These are phyloP conservation scores for Mycena vitilis DNA, from an alignment of 768 basidiomycete genomes.

Conservation along the genomic window DNA sequence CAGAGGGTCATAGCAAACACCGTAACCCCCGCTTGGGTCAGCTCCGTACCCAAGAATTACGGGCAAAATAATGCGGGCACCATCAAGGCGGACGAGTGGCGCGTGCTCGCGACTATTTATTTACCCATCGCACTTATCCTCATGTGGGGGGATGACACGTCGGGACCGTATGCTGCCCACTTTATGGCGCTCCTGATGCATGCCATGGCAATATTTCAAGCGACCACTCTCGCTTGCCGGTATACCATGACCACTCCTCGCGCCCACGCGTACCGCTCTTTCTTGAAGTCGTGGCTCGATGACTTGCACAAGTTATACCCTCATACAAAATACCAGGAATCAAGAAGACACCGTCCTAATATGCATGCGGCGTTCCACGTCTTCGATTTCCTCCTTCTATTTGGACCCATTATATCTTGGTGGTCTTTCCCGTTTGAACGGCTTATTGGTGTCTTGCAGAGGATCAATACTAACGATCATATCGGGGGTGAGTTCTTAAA, in stretches of 20 bases:
- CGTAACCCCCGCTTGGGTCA: no score
- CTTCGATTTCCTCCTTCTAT: constrained; percentile 46
- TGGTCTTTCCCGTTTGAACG: constrained; percentile 54
- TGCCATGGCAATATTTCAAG: no score
- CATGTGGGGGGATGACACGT: neutral
- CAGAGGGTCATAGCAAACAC: neutral
- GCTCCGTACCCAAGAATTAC: neutral
- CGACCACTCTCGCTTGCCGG: no score
- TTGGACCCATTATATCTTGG: constrained; percentile 52
- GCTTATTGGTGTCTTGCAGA: constrained; percentile 50
- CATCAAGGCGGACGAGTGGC: constrained; percentile 1
- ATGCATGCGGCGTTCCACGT: constrained; percentile 50
- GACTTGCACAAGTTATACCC: no score
- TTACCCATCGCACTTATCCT: neutral
- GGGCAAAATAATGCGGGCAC: neutral
- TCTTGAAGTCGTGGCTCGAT: no score
- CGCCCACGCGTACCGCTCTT: no score
- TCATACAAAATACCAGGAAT: no score
- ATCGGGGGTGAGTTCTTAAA: constrained; percentile 28
- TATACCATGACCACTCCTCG: no score
- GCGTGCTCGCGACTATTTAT: neutral
- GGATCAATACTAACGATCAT: constrained; percentile 45
- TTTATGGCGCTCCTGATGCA: no score
- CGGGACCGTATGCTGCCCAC: no score
- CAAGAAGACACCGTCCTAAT: constrained; percentile 29